Evolutionary conservation across 2,329 filamentous ascomycete species (phyloP).

Genomic region (Neofusicoccum parvum): DNA sequence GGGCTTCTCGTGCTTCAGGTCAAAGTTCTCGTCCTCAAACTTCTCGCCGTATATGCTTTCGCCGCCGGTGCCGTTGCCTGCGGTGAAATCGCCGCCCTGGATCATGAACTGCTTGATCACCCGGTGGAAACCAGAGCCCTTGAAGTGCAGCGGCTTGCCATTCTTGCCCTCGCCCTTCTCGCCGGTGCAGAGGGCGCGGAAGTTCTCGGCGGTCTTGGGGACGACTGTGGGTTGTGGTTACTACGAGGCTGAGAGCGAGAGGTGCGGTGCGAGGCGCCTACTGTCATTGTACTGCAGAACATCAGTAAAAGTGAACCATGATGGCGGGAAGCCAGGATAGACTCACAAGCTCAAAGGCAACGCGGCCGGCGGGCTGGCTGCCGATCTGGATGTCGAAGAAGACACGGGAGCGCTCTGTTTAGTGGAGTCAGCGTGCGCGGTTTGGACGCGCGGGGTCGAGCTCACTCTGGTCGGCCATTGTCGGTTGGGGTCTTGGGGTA

Average conservation of each 20-base stretch:
- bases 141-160: constrained; percentile 89
- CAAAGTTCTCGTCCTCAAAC: constrained; percentile 96
- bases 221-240: constrained; percentile 57
- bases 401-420: constrained; percentile 70
- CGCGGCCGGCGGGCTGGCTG: constrained; percentile 69
- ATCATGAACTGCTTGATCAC: constrained; percentile 99
- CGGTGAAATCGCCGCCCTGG: constrained; percentile 95
- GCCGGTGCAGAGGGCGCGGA: constrained; percentile 89
- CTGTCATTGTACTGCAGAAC: constrained; percentile 46
- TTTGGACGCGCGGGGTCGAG: neutral
- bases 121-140: constrained; percentile 88
- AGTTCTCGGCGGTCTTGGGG: constrained; percentile 95
- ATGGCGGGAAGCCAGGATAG: neutral
- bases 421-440: neutral
- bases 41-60: constrained; percentile 98
- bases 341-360: constrained; percentile 81
- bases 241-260: constrained; percentile 15
- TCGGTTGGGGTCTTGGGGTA: neutral
- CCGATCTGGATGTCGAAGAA: constrained; percentile 93
- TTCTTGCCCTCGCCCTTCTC: constrained; percentile 84
- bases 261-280: constrained; percentile 27
- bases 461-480: constrained; percentile 21
- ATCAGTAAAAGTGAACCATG: neutral
- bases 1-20: constrained; percentile 85
- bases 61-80: constrained; percentile 89